phyloP scores from a whole-genome alignment of 1,284 basidiomycete genomes.

The Takashimella tepidaria region DNA sequence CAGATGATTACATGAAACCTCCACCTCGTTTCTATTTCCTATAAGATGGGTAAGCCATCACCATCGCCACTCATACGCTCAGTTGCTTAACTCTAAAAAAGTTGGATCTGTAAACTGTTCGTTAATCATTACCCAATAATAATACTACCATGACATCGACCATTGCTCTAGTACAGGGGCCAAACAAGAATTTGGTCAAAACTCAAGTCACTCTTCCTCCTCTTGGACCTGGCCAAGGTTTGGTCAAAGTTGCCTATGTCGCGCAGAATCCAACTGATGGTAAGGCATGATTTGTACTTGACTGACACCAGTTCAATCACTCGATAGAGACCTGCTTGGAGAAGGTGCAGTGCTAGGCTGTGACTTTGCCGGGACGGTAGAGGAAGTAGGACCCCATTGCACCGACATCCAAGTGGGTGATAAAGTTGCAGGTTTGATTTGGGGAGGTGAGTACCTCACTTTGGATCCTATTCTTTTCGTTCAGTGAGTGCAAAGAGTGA shows the following conservation, averaged over 20 bases:
- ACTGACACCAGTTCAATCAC: slow-evolving; percentile 4
- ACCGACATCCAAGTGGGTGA: slow-evolving; percentile 40
- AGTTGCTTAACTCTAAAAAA: too few relatives aligned
- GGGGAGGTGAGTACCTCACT: slow-evolving; percentile 48
- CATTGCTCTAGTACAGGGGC: not conserved
- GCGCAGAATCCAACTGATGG: slow-evolving; percentile 25
- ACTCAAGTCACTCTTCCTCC: not conserved
- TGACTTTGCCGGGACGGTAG: slow-evolving; percentile 51
- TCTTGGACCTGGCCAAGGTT: not conserved
- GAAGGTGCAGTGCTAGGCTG: not conserved
- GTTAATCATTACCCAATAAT: too few relatives aligned
- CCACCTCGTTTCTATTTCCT: too few relatives aligned
- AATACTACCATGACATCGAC: not conserved
- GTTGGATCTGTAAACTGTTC: too few relatives aligned
- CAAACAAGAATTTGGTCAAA: not conserved
- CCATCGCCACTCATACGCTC: too few relatives aligned
- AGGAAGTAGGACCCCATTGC: slow-evolving; percentile 28
- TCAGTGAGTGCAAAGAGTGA: too few relatives aligned
- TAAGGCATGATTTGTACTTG: not conserved
- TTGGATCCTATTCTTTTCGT: too few relatives aligned
- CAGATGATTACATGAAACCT: too few relatives aligned
- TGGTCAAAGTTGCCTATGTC: slow-evolving; percentile 8
- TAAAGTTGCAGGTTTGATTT: slow-evolving; percentile 51
- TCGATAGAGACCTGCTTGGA: slow-evolving; percentile 38
- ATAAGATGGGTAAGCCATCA: too few relatives aligned